Evolutionary conservation across 805 yeast species (phyloP), one percentile per base, ranked within the genome.

Genomic region (Ogataea degrootiae): DNA sequence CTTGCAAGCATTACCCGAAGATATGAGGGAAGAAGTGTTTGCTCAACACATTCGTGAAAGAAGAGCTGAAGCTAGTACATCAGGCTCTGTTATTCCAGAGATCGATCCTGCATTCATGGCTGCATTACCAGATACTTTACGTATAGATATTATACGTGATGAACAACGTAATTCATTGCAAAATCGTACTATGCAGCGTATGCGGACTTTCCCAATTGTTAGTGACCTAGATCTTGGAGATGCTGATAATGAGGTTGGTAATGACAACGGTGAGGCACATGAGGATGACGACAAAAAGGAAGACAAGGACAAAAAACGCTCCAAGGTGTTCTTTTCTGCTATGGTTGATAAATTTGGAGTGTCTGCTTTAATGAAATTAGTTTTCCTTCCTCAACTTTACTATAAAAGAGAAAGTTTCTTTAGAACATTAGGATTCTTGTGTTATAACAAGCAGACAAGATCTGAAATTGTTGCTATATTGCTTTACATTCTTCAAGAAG

Each of bases 1-100:
- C 62, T 72, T 91, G 50, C 85, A 84, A 57, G 97, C 96, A 0
- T 73, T 91, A 35, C 97, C 97, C 0, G 96, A 88, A 39, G 94
- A 87, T 45, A 86, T 91, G 87, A 73, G 97, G 43, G 96, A 89
- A 52, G 97, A 91, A 59, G 97, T 90, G 0, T 82, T 87, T 60
- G 80, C 91, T 0, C 92, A 89, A 52, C 96, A 90, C 59, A 71
- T 89, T 6, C 71, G 90, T 38, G 94, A 87, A 55, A 72, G 91
- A 49, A 73, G 94, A 50, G 84, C 73, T 39, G 79, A 71, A 69
- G 87, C 52, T 1, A 61, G 68, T 14, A 59, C 66, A 38, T 68
- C 51, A 61, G 72, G 80, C 0, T 61, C 67, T 1, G 69, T 74
- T 14, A 70, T 78, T 3, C 70, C 87, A 29, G 96, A 86, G 55